A percentile compares a stretch with the other conserved stretches of the same genome.
Conservation (phyloP, 345 rosid species). For the Fremontodendron californicum region DNA sequence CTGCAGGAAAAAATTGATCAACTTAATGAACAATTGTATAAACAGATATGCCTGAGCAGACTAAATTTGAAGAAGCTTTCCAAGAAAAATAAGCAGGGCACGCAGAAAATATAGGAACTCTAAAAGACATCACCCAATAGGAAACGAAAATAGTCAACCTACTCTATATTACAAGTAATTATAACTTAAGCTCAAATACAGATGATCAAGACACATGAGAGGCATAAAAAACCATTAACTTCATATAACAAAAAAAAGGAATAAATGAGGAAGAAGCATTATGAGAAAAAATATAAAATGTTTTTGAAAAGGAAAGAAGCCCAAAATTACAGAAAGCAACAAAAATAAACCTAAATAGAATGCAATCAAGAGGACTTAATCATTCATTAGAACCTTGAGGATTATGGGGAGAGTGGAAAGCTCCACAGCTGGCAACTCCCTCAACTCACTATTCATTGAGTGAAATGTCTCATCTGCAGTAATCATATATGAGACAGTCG, state of each 20-base stretch:
- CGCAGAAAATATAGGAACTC: not conserved
- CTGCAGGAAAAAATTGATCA: slow-evolving; percentile 31
- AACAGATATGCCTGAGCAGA: not conserved
- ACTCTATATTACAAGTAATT: not conserved
- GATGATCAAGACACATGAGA: not conserved
- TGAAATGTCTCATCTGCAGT: slow-evolving; percentile 78
- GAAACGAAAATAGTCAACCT: not conserved
- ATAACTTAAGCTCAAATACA: slow-evolving; percentile 6
- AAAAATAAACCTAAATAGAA: slow-evolving; percentile 11
- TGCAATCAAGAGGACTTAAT: not conserved
- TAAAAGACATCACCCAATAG: not conserved
- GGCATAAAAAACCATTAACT: not conserved
- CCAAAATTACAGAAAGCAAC: not conserved
- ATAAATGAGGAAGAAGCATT: not conserved
- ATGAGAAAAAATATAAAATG: not conserved
- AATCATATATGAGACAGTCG: not conserved
- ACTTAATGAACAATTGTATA: not conserved
- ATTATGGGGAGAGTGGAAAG: slow-evolving; percentile 86
- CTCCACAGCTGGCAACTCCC: slow-evolving; percentile 92
- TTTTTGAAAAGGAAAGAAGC: not conserved
- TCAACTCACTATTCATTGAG: slow-evolving; percentile 68
- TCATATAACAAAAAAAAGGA: not conserved
- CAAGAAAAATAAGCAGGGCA: not conserved
- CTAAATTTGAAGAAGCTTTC: not conserved
- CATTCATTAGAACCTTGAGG: slow-evolving; percentile 57